Evolutionary conservation across 2,329 filamentous ascomycete genomes (phyloP).

Genomic region (Xylaria sp.): DNA sequence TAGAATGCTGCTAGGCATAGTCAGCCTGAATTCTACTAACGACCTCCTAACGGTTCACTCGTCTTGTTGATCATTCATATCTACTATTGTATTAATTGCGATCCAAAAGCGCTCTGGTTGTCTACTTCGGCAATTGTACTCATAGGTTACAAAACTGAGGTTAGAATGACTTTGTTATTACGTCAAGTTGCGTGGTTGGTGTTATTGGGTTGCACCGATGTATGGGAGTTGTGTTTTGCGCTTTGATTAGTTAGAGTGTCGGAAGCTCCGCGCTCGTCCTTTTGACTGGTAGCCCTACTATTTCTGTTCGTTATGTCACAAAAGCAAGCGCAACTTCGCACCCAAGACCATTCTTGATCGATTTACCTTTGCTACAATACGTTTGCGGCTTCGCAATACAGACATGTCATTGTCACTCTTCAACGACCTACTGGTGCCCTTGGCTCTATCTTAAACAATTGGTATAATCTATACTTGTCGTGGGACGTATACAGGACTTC

Average conservation of each 20-base stretch:
- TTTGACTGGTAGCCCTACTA: no score
- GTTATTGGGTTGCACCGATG: not conserved
- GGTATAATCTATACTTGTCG: no score
- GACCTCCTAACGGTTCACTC: not conserved
- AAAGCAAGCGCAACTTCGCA: no score
- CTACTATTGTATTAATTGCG: not conserved
- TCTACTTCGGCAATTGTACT: not conserved
- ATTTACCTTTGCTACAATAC: no score
- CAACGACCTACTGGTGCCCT: no score
- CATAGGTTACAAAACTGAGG: not conserved
- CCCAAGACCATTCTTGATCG: no score
- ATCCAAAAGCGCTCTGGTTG: not conserved
- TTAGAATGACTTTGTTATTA: conserved; percentile 15
- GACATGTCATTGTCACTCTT: no score
- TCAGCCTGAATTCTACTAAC: not conserved
- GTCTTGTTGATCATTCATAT: not conserved
- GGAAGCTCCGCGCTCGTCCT: no score
- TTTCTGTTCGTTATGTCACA: no score
- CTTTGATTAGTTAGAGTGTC: not conserved
- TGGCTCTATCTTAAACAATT: no score
- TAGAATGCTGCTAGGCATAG: not conserved
- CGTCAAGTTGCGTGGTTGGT: conserved; percentile 11
- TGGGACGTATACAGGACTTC: no score
- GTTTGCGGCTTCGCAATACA: no score
- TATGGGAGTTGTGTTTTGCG: not conserved